Percentiles rank a stretch among this genome's conserved stretches.
These are phyloP conservation scores for Tetraselmis chui DNA, from an alignment of 139 green algal genomes.

Conservation along the genomic window DNA sequence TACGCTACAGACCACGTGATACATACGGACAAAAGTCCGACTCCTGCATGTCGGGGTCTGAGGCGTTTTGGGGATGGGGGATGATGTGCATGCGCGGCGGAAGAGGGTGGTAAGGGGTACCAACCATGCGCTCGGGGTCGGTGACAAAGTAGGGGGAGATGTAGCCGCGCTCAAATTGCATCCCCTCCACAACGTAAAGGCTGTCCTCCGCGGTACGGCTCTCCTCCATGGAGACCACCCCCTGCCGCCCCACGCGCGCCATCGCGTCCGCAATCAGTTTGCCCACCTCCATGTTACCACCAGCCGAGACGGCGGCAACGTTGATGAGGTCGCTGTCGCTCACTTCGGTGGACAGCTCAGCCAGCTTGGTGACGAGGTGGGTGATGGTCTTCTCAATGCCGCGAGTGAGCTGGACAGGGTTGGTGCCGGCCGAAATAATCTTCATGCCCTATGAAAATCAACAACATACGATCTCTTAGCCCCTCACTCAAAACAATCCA, in stretches of 20 bases:
- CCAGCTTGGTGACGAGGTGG: constrained; percentile 80
- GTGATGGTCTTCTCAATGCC: constrained; percentile 87
- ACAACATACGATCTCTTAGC: constrained; percentile 1
- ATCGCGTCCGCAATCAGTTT: constrained; percentile 94
- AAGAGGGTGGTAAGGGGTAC: neutral
- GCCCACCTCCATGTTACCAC: constrained; percentile 88
- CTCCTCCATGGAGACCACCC: constrained; percentile 99
- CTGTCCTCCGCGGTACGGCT: constrained; percentile 90
- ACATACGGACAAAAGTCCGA: too few species aligned
- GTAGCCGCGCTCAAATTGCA: constrained; percentile 99
- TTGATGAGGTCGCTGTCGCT: constrained; percentile 61
- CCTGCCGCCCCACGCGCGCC: constrained; percentile 80
- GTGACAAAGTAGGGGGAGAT: constrained; percentile 99
- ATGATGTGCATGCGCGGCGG: too few species aligned
- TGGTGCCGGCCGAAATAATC: constrained; percentile 90
- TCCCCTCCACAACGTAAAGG: constrained; percentile 97
- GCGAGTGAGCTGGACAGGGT: constrained; percentile 90
- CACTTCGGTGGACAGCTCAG: constrained; percentile 69
- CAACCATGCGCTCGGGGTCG: constrained; percentile 96
- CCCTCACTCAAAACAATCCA: neutral
- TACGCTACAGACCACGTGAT: too few species aligned
- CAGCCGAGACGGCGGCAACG: constrained; percentile 93
- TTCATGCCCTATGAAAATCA: constrained; percentile 70
- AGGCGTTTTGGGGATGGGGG: too few species aligned
- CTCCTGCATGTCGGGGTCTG: too few species aligned